Evolutionary conservation across 176 grass and related monocot genomes (phyloP), one percentile per base, ranked within the genome.

Genomic region (Chrysopogon serrulatus): DNA sequence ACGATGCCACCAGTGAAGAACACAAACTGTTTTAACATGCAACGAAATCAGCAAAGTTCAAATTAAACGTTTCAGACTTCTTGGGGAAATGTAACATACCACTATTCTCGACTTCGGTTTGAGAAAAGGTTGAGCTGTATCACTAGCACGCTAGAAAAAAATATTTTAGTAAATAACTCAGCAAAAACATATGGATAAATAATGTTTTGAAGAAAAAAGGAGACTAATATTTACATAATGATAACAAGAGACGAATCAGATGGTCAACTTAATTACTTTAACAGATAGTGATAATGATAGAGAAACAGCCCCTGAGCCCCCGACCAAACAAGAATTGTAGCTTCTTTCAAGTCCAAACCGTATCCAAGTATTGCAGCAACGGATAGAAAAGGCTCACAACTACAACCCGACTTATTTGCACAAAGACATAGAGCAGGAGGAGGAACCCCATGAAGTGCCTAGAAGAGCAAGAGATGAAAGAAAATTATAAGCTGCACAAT

Each of bases 391-490:
- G 40, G 78, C 70, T 70, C 32, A 97, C 95, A 83, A 97, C 95
- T 76, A 94, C 26, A 41, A 83, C 60, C 11, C 95, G 90, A 2
- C 92, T 89, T 60, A 87, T 62, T 87, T 87, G 49, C 94, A n/a
- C n/a, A n/a, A n/a, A n/a, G n/a, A n/a, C n/a, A n/a, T n/a, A n/a
- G n/a, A n/a, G n/a, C n/a, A n/a, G 84, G 66, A 97, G 56, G 67
- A 97, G 88, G 74, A 92, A 94, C 47, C 90, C 90, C 95, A 97
- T 45, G 95, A 94, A 89, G 81, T 65, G 28, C 92, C 95, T 97
- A 81, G 42, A 88, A 86, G 64, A 83, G 32, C 56, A 92, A 44
- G 31, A 34, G 26, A 88, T 54, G 60, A 80, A 76, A 87, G n/a
- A n/a, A n/a, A n/a, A n/a, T n/a, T n/a, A n/a, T n/a, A 13, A 43